Evolutionary conservation across 768 basidiomycete genomes (phyloP).

Genomic region (Paxillus rubicundulus): DNA sequence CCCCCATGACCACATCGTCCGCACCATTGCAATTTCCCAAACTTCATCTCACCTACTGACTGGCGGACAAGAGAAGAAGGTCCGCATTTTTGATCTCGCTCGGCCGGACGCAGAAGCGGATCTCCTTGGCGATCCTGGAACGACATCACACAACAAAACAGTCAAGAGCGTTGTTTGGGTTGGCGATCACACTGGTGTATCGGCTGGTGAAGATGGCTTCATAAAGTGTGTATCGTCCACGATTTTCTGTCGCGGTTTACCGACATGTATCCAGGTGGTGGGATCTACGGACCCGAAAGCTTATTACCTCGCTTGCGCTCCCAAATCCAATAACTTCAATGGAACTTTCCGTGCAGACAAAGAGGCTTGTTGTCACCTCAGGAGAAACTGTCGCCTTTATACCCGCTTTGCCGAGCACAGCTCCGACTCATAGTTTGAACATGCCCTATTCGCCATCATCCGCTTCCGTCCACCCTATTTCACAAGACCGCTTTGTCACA

Average conservation of each 20-base stretch:
- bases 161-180: conserved; percentile 95
- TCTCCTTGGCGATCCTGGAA: conserved; percentile 62
- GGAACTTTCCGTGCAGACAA: conserved; percentile 83
- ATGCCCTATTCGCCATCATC: conserved; percentile 89
- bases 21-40: conserved; percentile 86
- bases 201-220: conserved; percentile 87
- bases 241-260: background rate
- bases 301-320: conserved; percentile 70
- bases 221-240: conserved; percentile 63
- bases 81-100: conserved; percentile 88
- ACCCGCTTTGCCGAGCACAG: conserved; percentile 61
- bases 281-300: conserved; percentile 80
- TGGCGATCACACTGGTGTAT: conserved; percentile 81
- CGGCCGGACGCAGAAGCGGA: conserved; percentile 86
- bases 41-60: conserved; percentile 68
- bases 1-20: conserved; percentile 97
- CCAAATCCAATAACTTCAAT: conserved; percentile 86
- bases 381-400: conserved; percentile 93
- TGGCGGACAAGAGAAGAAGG: conserved; percentile 97
- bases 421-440: conserved; percentile 70
- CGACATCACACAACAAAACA: conserved; percentile 77
- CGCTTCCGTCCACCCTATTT: conserved; percentile 89
- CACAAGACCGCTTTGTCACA: conserved; percentile 88
- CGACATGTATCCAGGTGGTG: conserved; percentile 71
- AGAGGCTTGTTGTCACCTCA: conserved; percentile 84